These are phyloP conservation scores for Sisymbrium altissimum DNA, from an alignment of 345 rosid species.

Conservation along the genomic window DNA sequence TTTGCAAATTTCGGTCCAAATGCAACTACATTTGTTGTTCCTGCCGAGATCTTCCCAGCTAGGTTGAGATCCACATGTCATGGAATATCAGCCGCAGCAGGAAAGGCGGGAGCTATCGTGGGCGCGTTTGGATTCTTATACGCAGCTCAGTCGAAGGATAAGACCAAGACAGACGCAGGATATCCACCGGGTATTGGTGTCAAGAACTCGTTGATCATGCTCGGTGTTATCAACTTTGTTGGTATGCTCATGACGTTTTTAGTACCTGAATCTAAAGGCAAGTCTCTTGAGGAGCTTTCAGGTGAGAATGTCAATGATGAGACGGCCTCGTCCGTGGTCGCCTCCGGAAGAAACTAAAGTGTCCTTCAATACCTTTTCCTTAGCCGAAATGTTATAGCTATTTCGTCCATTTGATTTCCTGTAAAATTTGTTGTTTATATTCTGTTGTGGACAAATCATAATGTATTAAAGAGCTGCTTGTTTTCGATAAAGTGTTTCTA, in stretches of 20 bases:
- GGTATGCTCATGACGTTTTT: conserved; percentile 46
- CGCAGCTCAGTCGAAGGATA: conserved; percentile 41
- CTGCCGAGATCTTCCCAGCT: conserved; percentile 53
- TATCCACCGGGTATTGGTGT: conserved; percentile 55
- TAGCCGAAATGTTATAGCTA: not conserved
- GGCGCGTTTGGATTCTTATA: conserved; percentile 54
- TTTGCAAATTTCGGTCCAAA: conserved; percentile 59
- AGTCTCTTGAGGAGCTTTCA: conserved; percentile 50
- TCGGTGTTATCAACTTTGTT: conserved; percentile 40
- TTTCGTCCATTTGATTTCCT: not conserved
- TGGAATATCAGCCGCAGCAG: conserved; percentile 56
- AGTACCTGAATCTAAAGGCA: conserved; percentile 54
- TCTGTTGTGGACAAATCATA: not conserved
- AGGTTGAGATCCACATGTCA: conserved; percentile 56
- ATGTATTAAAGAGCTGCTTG: too few species aligned
- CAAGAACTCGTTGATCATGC: conserved; percentile 41
- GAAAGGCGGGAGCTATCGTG: conserved; percentile 50
- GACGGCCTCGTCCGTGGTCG: not conserved
- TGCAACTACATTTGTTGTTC: conserved; percentile 54
- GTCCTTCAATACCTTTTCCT: not conserved
- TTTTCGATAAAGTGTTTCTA: too few species aligned
- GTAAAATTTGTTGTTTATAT: not conserved
- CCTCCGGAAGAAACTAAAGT: not conserved
- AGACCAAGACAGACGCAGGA: conserved; percentile 43
- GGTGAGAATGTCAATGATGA: conserved; percentile 43